Conservation (phyloP, 495 filamentous ascomycete genomes). For the Terfezia claveryi region DNA sequence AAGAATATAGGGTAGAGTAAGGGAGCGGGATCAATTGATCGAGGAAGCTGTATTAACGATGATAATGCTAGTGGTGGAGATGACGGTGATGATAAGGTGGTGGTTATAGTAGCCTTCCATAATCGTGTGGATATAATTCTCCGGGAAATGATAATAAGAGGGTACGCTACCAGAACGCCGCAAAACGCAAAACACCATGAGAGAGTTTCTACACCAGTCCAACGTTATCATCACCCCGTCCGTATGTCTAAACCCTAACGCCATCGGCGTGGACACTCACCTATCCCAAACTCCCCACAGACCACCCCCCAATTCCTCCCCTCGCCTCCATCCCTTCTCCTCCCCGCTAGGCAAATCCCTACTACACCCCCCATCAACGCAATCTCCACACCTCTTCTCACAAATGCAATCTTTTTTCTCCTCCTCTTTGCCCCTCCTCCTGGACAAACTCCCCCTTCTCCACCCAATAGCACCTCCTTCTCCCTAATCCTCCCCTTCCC, state of each 20-base stretch:
- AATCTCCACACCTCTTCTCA: constrained; percentile 14
- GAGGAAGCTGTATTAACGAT: constrained; percentile 8
- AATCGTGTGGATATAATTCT: neutral
- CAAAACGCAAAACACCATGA: constrained; percentile 6
- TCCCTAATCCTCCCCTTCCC: neutral
- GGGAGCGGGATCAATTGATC: constrained; percentile 69
- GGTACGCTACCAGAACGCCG: constrained; percentile 7
- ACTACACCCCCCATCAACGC: constrained; percentile 12
- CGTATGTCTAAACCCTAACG: too few species aligned
- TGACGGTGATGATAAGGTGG: too few species aligned
- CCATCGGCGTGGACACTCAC: neutral
- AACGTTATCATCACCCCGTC: too few species aligned
- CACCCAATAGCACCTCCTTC: neutral
- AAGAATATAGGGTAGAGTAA: constrained; percentile 64
- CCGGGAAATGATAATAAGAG: constrained; percentile 10
- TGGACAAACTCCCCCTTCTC: neutral
- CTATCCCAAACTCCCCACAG: neutral
- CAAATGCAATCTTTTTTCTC: constrained; percentile 8
- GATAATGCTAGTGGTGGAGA: too few species aligned
- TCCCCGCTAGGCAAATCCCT: constrained; percentile 8
- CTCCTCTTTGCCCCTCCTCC: neutral
- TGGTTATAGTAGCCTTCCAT: neutral
- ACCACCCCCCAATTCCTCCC: constrained; percentile 13
- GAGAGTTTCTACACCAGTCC: constrained; percentile 2
- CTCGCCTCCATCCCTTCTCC: neutral